Percentiles rank a stretch among this genome's conserved stretches.
Conservation (phyloP, 1,284 basidiomycete species). For the Trichosporon sp. region DNA sequence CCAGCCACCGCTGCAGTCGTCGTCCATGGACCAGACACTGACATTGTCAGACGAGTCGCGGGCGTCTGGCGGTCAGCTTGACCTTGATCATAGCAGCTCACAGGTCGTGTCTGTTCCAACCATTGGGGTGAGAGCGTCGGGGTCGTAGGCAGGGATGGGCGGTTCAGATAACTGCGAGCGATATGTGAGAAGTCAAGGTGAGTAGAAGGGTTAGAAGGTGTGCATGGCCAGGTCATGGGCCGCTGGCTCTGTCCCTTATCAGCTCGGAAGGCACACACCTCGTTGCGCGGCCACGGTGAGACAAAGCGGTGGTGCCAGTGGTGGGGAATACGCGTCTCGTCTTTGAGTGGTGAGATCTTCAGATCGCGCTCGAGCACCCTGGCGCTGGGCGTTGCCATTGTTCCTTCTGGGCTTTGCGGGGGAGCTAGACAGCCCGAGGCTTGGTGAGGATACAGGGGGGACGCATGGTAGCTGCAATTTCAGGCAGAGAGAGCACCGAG, state of each 20-base stretch:
- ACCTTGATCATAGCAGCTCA: background rate
- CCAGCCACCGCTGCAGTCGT: background rate
- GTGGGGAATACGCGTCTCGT: background rate
- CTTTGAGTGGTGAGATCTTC: background rate
- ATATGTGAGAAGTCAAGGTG: background rate
- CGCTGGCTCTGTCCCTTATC: background rate
- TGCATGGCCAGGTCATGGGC: no score
- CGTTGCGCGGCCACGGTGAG: background rate
- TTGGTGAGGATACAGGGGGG: background rate
- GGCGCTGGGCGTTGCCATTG: background rate
- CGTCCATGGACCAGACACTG: conserved; percentile 12
- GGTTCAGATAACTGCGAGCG: background rate
- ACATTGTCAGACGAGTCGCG: background rate
- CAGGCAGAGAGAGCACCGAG: background rate
- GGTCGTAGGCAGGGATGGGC: background rate
- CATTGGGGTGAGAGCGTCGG: no score
- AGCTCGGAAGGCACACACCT: background rate
- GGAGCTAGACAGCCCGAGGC: background rate
- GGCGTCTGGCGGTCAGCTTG: background rate
- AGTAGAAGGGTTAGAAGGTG: background rate
- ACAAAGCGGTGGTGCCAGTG: background rate
- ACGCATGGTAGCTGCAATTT: background rate
- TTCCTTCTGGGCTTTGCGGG: background rate
- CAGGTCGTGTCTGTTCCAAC: background rate
- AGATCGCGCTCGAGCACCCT: conserved; percentile 1